A percentile compares a stretch with the other conserved stretches of the same genome.
phyloP scores from a whole-genome alignment of 2,329 filamentous ascomycete species.

The Monosporascus sp. region DNA sequence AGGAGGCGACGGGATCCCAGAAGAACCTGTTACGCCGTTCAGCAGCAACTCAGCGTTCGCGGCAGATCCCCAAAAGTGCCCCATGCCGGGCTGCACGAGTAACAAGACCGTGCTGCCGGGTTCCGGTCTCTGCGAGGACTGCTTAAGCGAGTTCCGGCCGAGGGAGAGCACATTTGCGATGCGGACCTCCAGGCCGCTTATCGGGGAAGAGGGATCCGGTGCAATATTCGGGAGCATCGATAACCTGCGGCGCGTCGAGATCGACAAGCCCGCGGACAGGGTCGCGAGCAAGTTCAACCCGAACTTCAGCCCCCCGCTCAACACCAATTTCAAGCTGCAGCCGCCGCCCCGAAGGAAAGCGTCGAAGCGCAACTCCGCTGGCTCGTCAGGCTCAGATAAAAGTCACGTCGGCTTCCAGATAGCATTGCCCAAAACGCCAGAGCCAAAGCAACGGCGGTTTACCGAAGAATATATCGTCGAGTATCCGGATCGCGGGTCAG shows the following conservation, averaged over 20 bases:
- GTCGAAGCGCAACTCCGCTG: background rate
- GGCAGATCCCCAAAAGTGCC: conserved; percentile 7
- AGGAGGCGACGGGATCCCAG: background rate
- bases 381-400: background rate
- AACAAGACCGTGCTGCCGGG: conserved; percentile 8
- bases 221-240: background rate
- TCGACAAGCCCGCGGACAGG: background rate
- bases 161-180: conserved; percentile 11
- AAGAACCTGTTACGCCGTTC: background rate
- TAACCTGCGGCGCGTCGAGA: background rate
- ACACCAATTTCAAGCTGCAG: conserved; percentile 14
- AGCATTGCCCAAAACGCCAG: background rate
- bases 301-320: background rate
- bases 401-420: conserved; percentile 16
- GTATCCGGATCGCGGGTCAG: background rate
- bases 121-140: conserved; percentile 12
- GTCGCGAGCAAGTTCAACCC: conserved; percentile 6
- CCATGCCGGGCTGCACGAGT: conserved; percentile 12
- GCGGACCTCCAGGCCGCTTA: background rate
- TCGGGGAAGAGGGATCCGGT: background rate
- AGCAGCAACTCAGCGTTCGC: background rate
- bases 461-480: background rate
- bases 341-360: conserved; percentile 10
- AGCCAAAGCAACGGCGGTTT: background rate
- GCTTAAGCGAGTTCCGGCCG: conserved; percentile 16